Conservation (phyloP, 495 filamentous ascomycete genomes). For the Hypomontagnella submonticulosa region DNA sequence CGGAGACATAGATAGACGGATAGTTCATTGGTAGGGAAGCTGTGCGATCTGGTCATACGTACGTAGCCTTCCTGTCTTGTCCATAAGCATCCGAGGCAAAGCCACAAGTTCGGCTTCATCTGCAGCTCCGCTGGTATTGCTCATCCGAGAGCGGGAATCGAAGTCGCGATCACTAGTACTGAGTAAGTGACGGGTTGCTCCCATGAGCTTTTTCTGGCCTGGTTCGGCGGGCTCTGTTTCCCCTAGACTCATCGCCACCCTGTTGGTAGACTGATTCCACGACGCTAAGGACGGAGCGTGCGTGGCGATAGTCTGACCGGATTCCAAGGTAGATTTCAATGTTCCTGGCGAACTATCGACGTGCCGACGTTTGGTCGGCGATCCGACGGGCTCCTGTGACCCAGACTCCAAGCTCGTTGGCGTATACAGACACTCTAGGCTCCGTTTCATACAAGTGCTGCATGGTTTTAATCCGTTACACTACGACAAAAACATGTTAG, state of each 20-base stretch:
- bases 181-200: constrained; percentile 45
- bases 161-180: constrained; percentile 53
- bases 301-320: constrained; percentile 27
- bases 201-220: constrained; percentile 35
- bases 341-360: constrained; percentile 51
- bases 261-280: constrained; percentile 39
- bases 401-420: constrained; percentile 46
- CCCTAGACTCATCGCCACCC: constrained; percentile 26
- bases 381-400: constrained; percentile 52
- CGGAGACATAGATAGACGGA: background rate
- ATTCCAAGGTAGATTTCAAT: constrained; percentile 32
- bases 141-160: constrained; percentile 64
- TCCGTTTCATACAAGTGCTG: constrained; percentile 71
- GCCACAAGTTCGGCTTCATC: constrained; percentile 69
- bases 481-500: constrained; percentile 48
- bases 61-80: constrained; percentile 66
- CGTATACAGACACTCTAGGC: constrained; percentile 64
- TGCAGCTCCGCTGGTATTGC: constrained; percentile 58
- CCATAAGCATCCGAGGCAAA: constrained; percentile 68
- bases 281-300: constrained; percentile 31
- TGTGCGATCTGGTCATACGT: constrained; percentile 54
- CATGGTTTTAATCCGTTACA: constrained; percentile 79
- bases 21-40: background rate
- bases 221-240: constrained; percentile 24
- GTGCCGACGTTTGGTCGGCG: constrained; percentile 60